Evolutionary conservation across 1,139 yeast genomes (phyloP).

Genomic region (Meyerozyma athensensis): DNA sequence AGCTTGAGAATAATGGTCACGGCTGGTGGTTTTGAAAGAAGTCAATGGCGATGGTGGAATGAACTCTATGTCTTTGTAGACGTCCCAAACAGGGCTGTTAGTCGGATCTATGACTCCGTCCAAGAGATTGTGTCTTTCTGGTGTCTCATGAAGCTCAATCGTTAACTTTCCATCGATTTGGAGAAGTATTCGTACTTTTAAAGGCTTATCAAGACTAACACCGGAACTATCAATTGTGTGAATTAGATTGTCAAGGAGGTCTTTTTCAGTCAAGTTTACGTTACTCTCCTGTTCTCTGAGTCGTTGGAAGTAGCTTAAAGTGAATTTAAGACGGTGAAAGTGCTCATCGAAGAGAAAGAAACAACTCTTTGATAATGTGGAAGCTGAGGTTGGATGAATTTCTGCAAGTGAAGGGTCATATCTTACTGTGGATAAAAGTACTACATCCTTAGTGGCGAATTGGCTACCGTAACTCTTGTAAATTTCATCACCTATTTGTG

Average conservation of each 20-base stretch:
- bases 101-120: constrained; percentile 15
- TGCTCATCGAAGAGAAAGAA: constrained; percentile 67
- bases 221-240: constrained; percentile 30
- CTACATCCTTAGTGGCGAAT: constrained; percentile 32
- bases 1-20: constrained; percentile 61
- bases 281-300: constrained; percentile 10
- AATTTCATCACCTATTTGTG: background rate
- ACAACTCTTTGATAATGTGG: constrained; percentile 27
- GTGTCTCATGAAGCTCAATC: constrained; percentile 46
- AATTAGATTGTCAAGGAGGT: constrained; percentile 42
- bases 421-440: constrained; percentile 62
- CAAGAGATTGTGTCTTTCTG: constrained; percentile 33
- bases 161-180: constrained; percentile 43
- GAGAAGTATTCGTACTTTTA: constrained; percentile 57
- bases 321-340: constrained; percentile 49
- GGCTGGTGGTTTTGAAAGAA: constrained; percentile 78
- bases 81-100: constrained; percentile 37
- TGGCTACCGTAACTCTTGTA: background rate
- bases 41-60: constrained; percentile 70
- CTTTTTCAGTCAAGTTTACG: constrained; percentile 36
- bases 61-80: constrained; percentile 55
- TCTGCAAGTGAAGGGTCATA: constrained; percentile 57
- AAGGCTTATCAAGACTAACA: constrained; percentile 32
- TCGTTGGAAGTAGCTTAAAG: constrained; percentile 47
- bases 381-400: constrained; percentile 19